phyloP scores from a whole-genome alignment of 768 basidiomycete species.

The Rubroboletus satanas region DNA sequence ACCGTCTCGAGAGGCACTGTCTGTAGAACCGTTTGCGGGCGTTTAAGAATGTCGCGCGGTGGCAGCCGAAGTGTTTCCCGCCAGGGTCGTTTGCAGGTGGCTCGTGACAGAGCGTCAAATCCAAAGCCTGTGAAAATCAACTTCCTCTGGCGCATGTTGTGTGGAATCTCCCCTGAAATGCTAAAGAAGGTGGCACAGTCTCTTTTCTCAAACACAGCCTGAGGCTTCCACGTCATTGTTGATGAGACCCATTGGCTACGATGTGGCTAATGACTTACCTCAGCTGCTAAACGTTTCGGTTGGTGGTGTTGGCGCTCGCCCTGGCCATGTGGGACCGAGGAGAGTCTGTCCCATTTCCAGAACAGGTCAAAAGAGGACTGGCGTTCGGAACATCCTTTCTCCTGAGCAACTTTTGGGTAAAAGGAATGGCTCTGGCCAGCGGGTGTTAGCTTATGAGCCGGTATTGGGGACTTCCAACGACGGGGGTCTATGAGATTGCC shows the following conservation, averaged over 20 bases:
- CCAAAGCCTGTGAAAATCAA: not conserved
- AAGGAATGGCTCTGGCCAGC: conserved; percentile 23
- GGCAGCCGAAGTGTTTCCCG: not conserved
- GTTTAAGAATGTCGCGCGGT: not conserved
- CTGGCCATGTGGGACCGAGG: conserved; percentile 13
- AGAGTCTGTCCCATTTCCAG: conserved; percentile 34
- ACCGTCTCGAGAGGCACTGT: not conserved
- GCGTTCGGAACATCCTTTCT: conserved; percentile 33
- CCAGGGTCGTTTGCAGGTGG: not conserved
- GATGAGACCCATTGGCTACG: not conserved
- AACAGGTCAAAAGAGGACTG: conserved; percentile 35
- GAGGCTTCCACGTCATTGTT: not conserved
- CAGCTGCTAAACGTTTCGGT: not conserved
- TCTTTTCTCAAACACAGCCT: not conserved
- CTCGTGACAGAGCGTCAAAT: not conserved
- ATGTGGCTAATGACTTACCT: conserved; percentile 6
- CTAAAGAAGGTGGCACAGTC: not conserved
- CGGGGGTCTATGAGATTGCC: not conserved
- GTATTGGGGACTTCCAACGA: not conserved
- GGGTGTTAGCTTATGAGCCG: not conserved
- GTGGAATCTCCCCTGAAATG: not conserved
- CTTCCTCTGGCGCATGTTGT: not conserved
- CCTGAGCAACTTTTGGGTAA: conserved; percentile 42
- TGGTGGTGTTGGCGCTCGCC: not conserved
- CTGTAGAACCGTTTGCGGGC: not conserved